Evolutionary conservation across 306 rosid species (phyloP), one percentile per base, ranked within the genome.

Genomic region (Begonia fuchsioides): DNA sequence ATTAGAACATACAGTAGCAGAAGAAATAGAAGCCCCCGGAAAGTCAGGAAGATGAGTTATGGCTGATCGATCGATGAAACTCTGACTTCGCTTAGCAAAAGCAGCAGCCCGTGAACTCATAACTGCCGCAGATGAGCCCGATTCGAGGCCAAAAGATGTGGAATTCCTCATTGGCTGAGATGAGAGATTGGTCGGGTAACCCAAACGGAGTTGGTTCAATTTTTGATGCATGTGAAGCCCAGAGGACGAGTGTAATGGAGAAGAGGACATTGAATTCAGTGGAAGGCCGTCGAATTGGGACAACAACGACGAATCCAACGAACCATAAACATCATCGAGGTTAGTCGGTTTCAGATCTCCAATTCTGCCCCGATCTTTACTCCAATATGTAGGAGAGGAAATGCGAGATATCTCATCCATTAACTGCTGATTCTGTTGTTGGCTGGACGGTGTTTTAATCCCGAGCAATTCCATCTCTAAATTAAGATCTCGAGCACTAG

Each of bases 41-140:
- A 62, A 51, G 38, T 86, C 88, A 1, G 65, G 49, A 47, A 61
- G 79, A 47, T 66, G 79, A 47, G 43, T 57, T 3, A 63, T 46
- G 2, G 85, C 82, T 1, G 94, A 84, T 0, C 98, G 98, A 51
- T 92, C 98, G 0, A 92, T 64, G 44, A 92, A 92, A 69, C 98
- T 92, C 44, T 92, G 98, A 79, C 98, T 92, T 50, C 98, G 81
- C 72, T 92, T 83, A 3, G 95, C 68, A 15, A 92, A 92, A 44
- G 94, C 87, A 1, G 93, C 73, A 17, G 98, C 80, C 68, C 98
- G 67, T 13, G 96, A 85, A 63, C 82, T 92, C 96, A 92, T 92
- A 63, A 92, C 72, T 8, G 96, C 98, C 2, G 94, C 94, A 2
- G 96, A 76, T 35, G 96, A 81, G 17, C 81, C 66, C 26, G 96